phyloP scores from a whole-genome alignment of 1,284 basidiomycete genomes.

The Heterobasidion irregulare region DNA sequence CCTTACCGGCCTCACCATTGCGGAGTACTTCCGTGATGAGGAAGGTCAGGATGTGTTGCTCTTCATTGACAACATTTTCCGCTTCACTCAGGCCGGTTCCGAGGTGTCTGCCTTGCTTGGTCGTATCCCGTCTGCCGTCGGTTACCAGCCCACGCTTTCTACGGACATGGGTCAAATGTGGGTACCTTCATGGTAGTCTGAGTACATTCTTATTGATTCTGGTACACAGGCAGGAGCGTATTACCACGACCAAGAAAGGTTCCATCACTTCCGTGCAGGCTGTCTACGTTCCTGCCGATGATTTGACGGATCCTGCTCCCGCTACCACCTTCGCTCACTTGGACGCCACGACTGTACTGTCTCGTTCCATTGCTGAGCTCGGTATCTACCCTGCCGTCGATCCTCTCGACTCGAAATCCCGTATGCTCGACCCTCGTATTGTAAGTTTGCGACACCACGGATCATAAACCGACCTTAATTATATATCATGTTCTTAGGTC shows the following conservation, averaged over 20 bases:
- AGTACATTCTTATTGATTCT: conserved; percentile 9
- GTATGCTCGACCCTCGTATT: conserved; percentile 99
- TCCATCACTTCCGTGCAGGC: conserved; percentile 99
- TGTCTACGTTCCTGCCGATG: conserved; percentile 99
- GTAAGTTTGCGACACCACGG: conserved; percentile 39
- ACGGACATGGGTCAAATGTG: conserved; percentile 99
- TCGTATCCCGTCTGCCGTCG: conserved; percentile 99
- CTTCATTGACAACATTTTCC: conserved; percentile 99
- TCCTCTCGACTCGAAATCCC: conserved; percentile 98
- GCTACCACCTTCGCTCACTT: conserved; percentile 99
- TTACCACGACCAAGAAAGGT: conserved; percentile 99
- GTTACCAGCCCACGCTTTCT: conserved; percentile 98
- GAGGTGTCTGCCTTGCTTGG: conserved; percentile 99
- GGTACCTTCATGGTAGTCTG: conserved; percentile 23
- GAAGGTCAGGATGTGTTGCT: conserved; percentile 99
- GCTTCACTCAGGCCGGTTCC: conserved; percentile 99
- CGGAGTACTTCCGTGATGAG: conserved; percentile 99
- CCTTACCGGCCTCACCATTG: conserved; percentile 96
- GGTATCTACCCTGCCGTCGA: conserved; percentile 99
- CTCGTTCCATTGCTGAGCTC: conserved; percentile 97
- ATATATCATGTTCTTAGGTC: conserved; percentile 30
- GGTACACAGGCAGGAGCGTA: conserved; percentile 81
- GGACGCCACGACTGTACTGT: conserved; percentile 98
- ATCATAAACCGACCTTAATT: conserved; percentile 1
- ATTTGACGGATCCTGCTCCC: conserved; percentile 99